Percentiles rank a stretch among this genome's conserved stretches.
Evolutionary conservation across 345 rosid genomes (phyloP).

Genomic region (Jatropha curcas): DNA sequence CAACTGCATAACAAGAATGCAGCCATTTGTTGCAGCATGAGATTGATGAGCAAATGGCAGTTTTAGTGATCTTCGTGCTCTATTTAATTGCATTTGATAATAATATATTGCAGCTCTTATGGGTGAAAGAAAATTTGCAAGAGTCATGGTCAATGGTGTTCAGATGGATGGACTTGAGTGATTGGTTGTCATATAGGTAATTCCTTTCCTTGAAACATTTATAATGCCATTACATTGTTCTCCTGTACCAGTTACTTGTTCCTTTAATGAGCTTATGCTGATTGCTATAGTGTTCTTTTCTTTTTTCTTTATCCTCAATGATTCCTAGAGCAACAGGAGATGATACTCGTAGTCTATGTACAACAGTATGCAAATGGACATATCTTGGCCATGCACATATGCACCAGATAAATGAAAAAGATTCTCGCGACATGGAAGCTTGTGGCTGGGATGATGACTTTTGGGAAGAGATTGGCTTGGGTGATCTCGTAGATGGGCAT

Average conservation of each 20-base stretch:
- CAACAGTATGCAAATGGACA: slow-evolving; percentile 96
- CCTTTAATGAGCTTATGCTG: slow-evolving; percentile 2
- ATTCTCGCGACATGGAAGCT: slow-evolving; percentile 90
- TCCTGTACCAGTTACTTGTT: slow-evolving; percentile 6
- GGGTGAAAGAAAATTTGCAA: slow-evolving; percentile 94
- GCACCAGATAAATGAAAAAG: slow-evolving; percentile 69
- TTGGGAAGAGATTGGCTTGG: slow-evolving; percentile 99
- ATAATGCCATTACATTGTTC: slow-evolving; percentile 6
- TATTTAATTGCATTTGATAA: neutral
- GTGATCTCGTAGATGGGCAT: slow-evolving; percentile 88
- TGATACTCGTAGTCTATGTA: slow-evolving; percentile 94
- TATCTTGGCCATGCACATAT: slow-evolving; percentile 99
- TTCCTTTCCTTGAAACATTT: slow-evolving; percentile 11
- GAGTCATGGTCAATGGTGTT: slow-evolving; percentile 96
- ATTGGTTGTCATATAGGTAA: slow-evolving; percentile 93
- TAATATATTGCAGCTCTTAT: slow-evolving; percentile 67
- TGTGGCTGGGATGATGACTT: slow-evolving; percentile 99
- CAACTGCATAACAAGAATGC: neutral
- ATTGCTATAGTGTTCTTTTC: neutral
- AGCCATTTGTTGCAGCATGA: neutral
- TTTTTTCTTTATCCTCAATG: neutral
- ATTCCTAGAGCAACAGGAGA: slow-evolving; percentile 84
- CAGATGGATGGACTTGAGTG: slow-evolving; percentile 99
- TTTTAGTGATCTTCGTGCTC: neutral
- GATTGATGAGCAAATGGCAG: neutral